Evolutionary conservation across 805 yeast species (phyloP), one percentile per base, ranked within the genome.

Genomic region (Zygoascus flipseniorum): DNA sequence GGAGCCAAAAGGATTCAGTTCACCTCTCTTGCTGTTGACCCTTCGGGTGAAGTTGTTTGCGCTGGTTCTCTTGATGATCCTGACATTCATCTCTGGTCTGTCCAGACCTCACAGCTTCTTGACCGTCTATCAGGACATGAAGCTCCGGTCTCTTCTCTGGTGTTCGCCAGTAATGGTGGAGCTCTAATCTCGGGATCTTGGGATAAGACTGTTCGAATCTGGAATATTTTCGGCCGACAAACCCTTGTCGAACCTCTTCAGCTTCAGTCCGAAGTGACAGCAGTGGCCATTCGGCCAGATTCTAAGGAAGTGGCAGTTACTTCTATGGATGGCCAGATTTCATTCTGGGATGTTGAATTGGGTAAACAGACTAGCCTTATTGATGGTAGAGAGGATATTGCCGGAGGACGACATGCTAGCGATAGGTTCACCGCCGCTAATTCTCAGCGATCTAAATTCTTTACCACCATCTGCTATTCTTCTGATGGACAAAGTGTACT

Each of bases 1-100:
- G 93, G 97, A 0, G 82, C 96, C 2, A 84, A 83, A 59, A 77
- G 98, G 62, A 74, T 90, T 28, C 97, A 89, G 65, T 93, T 92
- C 69, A 83, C 82, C 50, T 80, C 89, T 51, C 71, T 93, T 56
- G 98, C 98, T 0, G 96, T 89, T 44, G 99, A 93, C 68, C 96
- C 98, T 31, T 85, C 95, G 64, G 99, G 98, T 32, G 99, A 93
- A 69, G 83, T 93, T 50, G 93, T 93, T 2, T 89, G 93, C 64
- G 99, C 97, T 2, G 97, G 97, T 1, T 86, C 97, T 2, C 75
- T 83, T 44, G 97, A 90, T 65, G 85, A 84, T 57, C 93, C 83
- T 69, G 96, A 87, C 54, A 86, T 93, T 55, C 90, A 86, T 65
- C 89, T 93, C 35, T 93, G 99, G 99, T 88, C 96, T 5, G 97